Conservation (phyloP, 2,329 filamentous ascomycete genomes). For the Lecanoromycetidae sp. region DNA sequence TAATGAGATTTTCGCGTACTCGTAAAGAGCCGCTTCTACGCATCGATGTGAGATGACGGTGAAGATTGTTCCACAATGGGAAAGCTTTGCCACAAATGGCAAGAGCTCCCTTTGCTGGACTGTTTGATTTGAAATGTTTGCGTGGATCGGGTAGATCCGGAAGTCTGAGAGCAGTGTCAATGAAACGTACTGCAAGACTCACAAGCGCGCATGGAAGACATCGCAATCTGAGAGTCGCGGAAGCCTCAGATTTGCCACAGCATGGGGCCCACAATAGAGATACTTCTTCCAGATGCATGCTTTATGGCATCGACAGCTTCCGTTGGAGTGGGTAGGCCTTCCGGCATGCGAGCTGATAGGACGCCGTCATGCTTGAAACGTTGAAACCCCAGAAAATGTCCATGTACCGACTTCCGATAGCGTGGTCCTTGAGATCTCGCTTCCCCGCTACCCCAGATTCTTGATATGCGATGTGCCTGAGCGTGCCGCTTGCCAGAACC, state of each 20-base stretch:
- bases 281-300: too few relatives aligned
- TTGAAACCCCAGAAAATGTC: background rate
- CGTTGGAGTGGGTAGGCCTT: too few relatives aligned
- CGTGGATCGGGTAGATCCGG: background rate
- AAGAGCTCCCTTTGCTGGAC: too few relatives aligned
- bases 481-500: slow-evolving; percentile 11
- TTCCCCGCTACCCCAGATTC: slow-evolving; percentile 12
- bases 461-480: slow-evolving; percentile 9
- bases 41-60: slow-evolving; percentile 1
- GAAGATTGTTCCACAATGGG: background rate
- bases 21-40: background rate
- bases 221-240: too few relatives aligned
- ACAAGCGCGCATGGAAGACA: background rate
- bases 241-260: too few relatives aligned
- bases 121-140: background rate
- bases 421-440: background rate
- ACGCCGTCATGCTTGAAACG: too few relatives aligned
- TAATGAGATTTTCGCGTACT: background rate
- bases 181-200: background rate
- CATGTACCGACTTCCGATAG: background rate
- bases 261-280: too few relatives aligned
- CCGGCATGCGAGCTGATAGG: too few relatives aligned
- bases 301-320: too few relatives aligned
- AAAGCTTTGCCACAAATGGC: too few relatives aligned
- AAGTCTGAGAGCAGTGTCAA: background rate